Evolutionary conservation across 805 yeast genomes (phyloP).

Genomic region (Lipomyces starkeyi): DNA sequence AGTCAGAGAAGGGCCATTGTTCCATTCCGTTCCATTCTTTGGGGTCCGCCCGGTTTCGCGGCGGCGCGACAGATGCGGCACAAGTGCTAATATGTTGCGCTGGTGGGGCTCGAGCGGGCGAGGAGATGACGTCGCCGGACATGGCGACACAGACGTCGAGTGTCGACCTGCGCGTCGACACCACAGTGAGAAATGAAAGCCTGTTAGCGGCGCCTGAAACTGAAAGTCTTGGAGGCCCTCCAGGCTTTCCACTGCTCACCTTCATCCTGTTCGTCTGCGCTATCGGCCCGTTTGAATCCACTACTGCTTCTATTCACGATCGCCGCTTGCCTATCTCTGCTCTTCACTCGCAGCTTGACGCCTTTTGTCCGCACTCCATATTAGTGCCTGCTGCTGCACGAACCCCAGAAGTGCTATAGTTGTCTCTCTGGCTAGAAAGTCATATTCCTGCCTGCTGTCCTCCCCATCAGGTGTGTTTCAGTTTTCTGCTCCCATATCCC

Average conservation of each 20-base stretch:
- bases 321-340: neutral
- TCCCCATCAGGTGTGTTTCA: neutral
- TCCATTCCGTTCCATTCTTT: too few species aligned
- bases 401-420: neutral
- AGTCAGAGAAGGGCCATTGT: neutral
- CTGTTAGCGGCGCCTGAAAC: neutral
- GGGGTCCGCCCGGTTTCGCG: too few species aligned
- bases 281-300: neutral
- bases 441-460: neutral
- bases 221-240: neutral
- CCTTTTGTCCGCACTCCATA: neutral
- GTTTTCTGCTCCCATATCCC: neutral
- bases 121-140: conserved; percentile 4
- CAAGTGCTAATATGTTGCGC: neutral
- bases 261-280: neutral
- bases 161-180: conserved; percentile 9
- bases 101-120: neutral
- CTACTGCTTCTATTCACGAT: neutral
- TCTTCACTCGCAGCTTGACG: neutral
- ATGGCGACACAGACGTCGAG: conserved; percentile 5
- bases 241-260: neutral
- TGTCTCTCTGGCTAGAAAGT: neutral
- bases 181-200: neutral
- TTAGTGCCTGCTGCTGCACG: neutral
- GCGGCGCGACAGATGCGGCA: neutral